Conservation (phyloP, 495 filamentous ascomycete genomes). For the Oleoguttula mirabilis region DNA sequence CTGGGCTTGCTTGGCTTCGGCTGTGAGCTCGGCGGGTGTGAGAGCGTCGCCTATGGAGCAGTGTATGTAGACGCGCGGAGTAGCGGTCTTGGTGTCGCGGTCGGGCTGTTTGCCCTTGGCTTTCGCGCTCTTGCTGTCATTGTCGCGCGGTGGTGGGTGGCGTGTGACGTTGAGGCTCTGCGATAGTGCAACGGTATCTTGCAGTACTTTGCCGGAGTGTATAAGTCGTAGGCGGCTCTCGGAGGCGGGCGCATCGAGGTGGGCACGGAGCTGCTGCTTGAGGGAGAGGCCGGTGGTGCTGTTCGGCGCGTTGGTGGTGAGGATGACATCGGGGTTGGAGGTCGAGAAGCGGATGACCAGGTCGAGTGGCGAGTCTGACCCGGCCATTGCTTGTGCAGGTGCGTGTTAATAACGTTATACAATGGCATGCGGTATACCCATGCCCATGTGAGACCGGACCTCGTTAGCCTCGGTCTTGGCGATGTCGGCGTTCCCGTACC, state of each 20-base stretch:
- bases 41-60: constrained; percentile 75
- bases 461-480: too few species aligned
- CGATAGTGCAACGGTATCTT: constrained; percentile 53
- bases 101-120: constrained; percentile 47
- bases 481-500: too few species aligned
- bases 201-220: constrained; percentile 71
- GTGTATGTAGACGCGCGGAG: constrained; percentile 61
- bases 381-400: too few species aligned
- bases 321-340: constrained; percentile 66
- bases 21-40: constrained; percentile 50
- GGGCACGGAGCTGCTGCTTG: constrained; percentile 66
- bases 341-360: constrained; percentile 82
- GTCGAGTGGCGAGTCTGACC: constrained; percentile 33
- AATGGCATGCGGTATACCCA: too few species aligned
- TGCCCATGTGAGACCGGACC: too few species aligned
- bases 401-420: too few species aligned
- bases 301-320: constrained; percentile 55
- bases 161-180: constrained; percentile 48
- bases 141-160: not conserved
- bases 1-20: constrained; percentile 47
- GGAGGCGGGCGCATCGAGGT: constrained; percentile 50
- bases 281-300: constrained; percentile 61
- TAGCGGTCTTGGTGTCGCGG: constrained; percentile 26
- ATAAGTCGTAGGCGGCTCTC: constrained; percentile 71
- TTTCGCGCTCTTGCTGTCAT: constrained; percentile 26